Percentiles rank a stretch among this genome's conserved stretches.
phyloP scores from a whole-genome alignment of 768 basidiomycete genomes.

The Tulasnella sp. region DNA sequence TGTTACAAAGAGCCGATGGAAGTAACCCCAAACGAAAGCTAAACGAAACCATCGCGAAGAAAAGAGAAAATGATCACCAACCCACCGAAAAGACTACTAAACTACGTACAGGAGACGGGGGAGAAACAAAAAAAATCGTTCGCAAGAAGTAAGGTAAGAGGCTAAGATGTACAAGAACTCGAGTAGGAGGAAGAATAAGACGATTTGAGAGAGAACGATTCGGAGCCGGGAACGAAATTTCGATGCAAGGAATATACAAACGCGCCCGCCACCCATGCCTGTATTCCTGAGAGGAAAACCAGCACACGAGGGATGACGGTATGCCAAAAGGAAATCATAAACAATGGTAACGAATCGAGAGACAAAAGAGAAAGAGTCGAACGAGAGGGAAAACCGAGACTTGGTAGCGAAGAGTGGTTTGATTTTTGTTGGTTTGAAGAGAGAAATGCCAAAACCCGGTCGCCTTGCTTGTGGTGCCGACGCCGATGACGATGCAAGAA shows the following conservation, averaged over 20 bases:
- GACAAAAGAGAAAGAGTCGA: neutral
- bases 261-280: neutral
- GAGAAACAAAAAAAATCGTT: neutral
- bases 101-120: neutral
- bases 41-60: neutral
- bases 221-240: neutral
- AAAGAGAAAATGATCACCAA: neutral
- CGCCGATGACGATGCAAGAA: neutral
- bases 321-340: neutral
- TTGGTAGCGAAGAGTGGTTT: neutral
- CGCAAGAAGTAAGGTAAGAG: neutral
- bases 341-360: neutral
- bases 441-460: neutral
- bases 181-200: neutral
- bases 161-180: neutral
- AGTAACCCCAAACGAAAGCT: neutral
- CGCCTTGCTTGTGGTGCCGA: neutral
- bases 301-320: neutral
- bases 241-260: neutral
- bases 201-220: neutral
- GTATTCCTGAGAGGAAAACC: neutral
- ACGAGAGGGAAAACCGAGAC: neutral
- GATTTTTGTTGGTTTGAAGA: neutral
- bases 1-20: neutral
- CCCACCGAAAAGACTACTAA: neutral